Evolutionary conservation across 495 filamentous ascomycete genomes (phyloP).

Genomic region (Talaromyces ruber): DNA sequence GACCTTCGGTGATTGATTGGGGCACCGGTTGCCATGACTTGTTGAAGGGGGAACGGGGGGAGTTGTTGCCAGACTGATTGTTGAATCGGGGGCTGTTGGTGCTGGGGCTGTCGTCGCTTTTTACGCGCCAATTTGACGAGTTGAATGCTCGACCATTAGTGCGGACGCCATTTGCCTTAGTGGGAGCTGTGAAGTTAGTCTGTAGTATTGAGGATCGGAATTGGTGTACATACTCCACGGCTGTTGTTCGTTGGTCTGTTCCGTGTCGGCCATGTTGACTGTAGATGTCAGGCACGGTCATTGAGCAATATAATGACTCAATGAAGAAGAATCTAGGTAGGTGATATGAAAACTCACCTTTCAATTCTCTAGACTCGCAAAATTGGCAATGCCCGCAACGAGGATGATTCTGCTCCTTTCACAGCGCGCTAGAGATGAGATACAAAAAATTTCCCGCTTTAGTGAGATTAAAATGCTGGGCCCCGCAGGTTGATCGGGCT

Average conservation of each 20-base stretch:
- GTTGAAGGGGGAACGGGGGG: conserved; percentile 8
- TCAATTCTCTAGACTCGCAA: background rate
- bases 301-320: background rate
- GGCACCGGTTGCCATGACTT: conserved; percentile 4
- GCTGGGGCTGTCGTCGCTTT: conserved; percentile 24
- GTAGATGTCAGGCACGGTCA: background rate
- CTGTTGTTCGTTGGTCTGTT: conserved; percentile 5
- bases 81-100: conserved; percentile 11
- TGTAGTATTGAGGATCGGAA: background rate
- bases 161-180: conserved; percentile 28
- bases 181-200: conserved; percentile 29
- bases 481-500: background rate
- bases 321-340: background rate
- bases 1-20: conserved; percentile 7
- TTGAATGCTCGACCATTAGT: conserved; percentile 37
- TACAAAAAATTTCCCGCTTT: conserved; percentile 2
- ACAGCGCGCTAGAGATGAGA: background rate
- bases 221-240: conserved; percentile 5
- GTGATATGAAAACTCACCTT: background rate
- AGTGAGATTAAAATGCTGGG: background rate
- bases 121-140: conserved; percentile 39
- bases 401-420: background rate
- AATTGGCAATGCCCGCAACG: background rate
- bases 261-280: conserved; percentile 7
- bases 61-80: conserved; percentile 26